These are phyloP conservation scores for Favolaschia claudopus DNA, from an alignment of 768 basidiomycete species.

Conservation along the genomic window DNA sequence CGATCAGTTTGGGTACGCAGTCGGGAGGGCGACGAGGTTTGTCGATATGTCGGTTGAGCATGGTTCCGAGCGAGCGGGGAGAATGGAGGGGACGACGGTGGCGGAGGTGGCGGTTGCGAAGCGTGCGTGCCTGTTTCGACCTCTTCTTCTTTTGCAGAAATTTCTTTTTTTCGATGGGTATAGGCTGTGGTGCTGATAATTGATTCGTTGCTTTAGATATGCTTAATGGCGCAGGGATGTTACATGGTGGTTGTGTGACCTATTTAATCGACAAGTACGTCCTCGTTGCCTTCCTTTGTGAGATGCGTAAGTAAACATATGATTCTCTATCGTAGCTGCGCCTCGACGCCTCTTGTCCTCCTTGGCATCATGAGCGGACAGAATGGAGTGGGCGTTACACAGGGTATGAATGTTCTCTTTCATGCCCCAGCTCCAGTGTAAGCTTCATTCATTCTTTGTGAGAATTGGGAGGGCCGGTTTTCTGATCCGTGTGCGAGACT, in stretches of 20 bases:
- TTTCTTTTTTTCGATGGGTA: no score
- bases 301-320: no score
- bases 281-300: not conserved
- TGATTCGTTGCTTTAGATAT: constrained; percentile 66
- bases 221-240: constrained; percentile 79
- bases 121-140: constrained; percentile 42
- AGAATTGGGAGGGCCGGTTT: constrained; percentile 14
- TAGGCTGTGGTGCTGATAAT: no score
- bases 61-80: constrained; percentile 54
- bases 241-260: constrained; percentile 77
- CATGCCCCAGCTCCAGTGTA: constrained; percentile 73
- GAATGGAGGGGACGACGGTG: constrained; percentile 66
- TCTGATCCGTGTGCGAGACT: no score
- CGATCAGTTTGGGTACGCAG: constrained; percentile 66
- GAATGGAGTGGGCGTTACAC: constrained; percentile 82
- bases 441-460: constrained; percentile 33
- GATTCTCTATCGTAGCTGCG: constrained; percentile 68
- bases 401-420: constrained; percentile 73
- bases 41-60: constrained; percentile 63
- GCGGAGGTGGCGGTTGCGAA: constrained; percentile 71
- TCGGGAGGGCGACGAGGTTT: constrained; percentile 67
- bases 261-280: constrained; percentile 78
- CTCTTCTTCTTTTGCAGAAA: not conserved
- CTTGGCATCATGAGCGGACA: constrained; percentile 64
- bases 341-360: constrained; percentile 71